Percentiles rank a stretch among this genome's conserved stretches.
Evolutionary conservation across 1,139 yeast genomes (phyloP).

Genomic region (Hanseniaspora uvarum): DNA sequence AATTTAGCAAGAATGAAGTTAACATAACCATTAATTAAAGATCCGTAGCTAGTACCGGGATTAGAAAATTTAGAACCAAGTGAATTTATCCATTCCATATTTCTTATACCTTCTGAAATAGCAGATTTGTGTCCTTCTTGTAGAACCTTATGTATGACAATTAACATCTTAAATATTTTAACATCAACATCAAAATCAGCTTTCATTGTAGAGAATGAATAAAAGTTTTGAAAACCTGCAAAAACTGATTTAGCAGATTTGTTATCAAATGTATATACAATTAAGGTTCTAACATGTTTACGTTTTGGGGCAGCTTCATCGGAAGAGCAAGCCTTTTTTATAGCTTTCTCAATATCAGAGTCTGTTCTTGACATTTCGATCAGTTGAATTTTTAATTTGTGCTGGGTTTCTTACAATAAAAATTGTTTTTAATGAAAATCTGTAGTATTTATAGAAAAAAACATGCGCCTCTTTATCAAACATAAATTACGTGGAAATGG

Average conservation of each 20-base stretch:
- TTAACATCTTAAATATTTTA: constrained; percentile 78
- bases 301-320: constrained; percentile 93
- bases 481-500: too few relatives aligned
- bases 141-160: constrained; percentile 79
- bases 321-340: constrained; percentile 74
- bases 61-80: constrained; percentile 29
- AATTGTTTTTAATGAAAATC: too few relatives aligned
- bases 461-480: too few relatives aligned
- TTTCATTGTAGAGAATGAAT: neutral
- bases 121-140: constrained; percentile 93
- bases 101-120: constrained; percentile 70
- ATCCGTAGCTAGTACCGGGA: constrained; percentile 46
- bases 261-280: constrained; percentile 94
- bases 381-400: too few relatives aligned
- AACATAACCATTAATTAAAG: constrained; percentile 70
- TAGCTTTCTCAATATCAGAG: constrained; percentile 53
- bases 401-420: too few relatives aligned
- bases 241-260: constrained; percentile 76
- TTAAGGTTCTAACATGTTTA: constrained; percentile 88
- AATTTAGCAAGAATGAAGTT: constrained; percentile 60
- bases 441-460: too few relatives aligned
- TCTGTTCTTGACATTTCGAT: constrained; percentile 31
- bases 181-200: constrained; percentile 48
- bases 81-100: constrained; percentile 51
- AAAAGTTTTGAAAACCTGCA: constrained; percentile 5